Percentiles rank a stretch among this genome's conserved stretches.
Conservation (phyloP, 805 yeast species). For the Kazachstania taianensis region DNA sequence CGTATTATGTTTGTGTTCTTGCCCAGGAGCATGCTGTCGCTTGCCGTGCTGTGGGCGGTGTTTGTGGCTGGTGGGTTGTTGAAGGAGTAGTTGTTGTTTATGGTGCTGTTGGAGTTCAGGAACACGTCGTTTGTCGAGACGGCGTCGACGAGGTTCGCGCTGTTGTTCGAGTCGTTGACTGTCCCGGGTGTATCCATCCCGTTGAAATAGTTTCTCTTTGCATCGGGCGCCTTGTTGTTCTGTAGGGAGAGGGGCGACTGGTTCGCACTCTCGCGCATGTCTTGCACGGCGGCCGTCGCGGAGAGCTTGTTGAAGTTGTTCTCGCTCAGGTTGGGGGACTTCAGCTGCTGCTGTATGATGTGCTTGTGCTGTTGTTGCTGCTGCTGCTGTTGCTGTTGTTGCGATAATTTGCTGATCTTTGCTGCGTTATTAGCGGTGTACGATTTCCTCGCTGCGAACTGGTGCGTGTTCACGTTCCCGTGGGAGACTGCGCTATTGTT, state of each 20-base stretch:
- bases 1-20: too few species aligned
- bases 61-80: neutral
- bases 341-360: conserved; percentile 6
- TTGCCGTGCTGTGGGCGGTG: neutral
- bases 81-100: neutral
- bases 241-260: neutral
- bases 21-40: neutral
- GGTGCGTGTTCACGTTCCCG: conserved; percentile 1
- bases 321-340: neutral
- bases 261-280: neutral
- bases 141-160: conserved; percentile 60
- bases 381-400: conserved; percentile 1
- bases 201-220: conserved; percentile 15
- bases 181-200: neutral
- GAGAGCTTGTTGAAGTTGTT: neutral
- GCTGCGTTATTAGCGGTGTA: too few species aligned
- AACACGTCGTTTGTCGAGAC: conserved; percentile 92
- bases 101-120: conserved; percentile 27
- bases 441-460: too few species aligned
- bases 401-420: neutral
- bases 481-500: conserved; percentile 5
- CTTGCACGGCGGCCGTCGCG: neutral
- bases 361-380: conserved; percentile 3
- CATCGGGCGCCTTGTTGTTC: neutral
- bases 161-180: conserved; percentile 1